Evolutionary conservation across 176 grass and related monocot species (phyloP), one percentile per base, ranked within the genome.

Genomic region (Musa acuminata): DNA sequence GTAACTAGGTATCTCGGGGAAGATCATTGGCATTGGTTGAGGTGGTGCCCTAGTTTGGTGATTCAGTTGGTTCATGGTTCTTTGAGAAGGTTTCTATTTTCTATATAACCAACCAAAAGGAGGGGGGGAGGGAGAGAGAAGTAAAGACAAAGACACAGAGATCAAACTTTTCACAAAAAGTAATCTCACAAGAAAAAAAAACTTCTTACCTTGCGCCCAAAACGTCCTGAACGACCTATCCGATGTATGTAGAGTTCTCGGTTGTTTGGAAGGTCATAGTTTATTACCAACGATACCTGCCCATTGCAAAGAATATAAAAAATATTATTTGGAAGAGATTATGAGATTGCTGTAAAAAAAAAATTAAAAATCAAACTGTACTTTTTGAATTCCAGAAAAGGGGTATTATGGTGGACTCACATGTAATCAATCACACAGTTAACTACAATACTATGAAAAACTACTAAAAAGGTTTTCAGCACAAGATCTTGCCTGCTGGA

Each of bases 221-320:
- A 96, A 76, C 93, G 93, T 48, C 93, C 93, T 26, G 93, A 96
- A 14, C 89, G 89, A 74, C 93, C 93, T 72, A 96, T 96, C 48
- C 95, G 87, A 80, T 98, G 95, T 80, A 99, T 99, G 84, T 94
- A 99, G 17, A 99, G 90, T 64, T 99, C 95, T 87, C 95, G 84
- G 58, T 99, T 99, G 55, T 99, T 99, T 3, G 95, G 95, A 69
- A 99, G 86, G 79, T 99, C 90, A 71, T 99, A 99, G 76, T 91
- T 99, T 76, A 94, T 99, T 57, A 99, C 95, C 85, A 99, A 86
- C 35, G 95, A 99, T 51, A 99, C 95, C 95, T 99, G 88, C 9
- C 11, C 24, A 20, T 75, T 19, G n/a, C n/a, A 59, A 64, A 57
- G 43, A 55, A 8, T n/a, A 29, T 13, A 75, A 49, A 9, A 11